A percentile compares a stretch with the other conserved stretches of the same genome.
These are phyloP conservation scores for Hyparrhenia diplandra DNA, from an alignment of 176 grass and related monocot genomes.

Conservation along the genomic window DNA sequence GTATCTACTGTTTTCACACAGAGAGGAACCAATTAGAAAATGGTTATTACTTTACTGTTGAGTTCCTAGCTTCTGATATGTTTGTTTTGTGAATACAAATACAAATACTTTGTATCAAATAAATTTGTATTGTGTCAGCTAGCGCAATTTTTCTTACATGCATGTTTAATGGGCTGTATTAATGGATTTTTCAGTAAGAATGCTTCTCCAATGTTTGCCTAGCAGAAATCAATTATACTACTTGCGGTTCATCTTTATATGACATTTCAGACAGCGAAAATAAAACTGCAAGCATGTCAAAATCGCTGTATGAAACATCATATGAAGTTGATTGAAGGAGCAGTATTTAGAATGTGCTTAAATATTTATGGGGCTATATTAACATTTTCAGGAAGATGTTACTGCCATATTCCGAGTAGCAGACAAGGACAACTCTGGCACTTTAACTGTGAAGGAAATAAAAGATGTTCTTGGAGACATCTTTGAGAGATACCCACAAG, in stretches of 20 bases:
- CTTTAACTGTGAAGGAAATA: constrained; percentile 59
- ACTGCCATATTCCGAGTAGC: constrained; percentile 61
- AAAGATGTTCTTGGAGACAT: constrained; percentile 66
- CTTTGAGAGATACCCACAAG: constrained; percentile 74
- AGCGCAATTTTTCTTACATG: not conserved
- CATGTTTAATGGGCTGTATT: not conserved
- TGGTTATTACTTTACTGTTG: not conserved
- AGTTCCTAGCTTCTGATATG: not conserved
- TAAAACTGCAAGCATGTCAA: not conserved
- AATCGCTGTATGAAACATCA: not conserved
- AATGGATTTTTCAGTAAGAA: constrained; percentile 33
- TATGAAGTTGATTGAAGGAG: not conserved
- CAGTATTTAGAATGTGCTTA: not conserved
- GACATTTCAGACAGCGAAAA: not conserved
- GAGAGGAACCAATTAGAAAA: not conserved
- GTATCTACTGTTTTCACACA: not conserved
- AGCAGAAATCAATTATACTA: constrained; percentile 21
- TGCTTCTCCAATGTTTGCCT: constrained; percentile 51
- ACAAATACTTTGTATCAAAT: not conserved
- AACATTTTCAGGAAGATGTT: constrained; percentile 54
- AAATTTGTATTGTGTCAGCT: not conserved
- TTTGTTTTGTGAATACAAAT: not conserved
- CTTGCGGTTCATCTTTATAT: not conserved
- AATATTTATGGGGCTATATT: not conserved
- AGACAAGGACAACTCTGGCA: constrained; percentile 65